Percentiles rank a stretch among this genome's conserved stretches.
phyloP scores from a whole-genome alignment of 495 filamentous ascomycete species.

The Saxophila tyrrhenica region DNA sequence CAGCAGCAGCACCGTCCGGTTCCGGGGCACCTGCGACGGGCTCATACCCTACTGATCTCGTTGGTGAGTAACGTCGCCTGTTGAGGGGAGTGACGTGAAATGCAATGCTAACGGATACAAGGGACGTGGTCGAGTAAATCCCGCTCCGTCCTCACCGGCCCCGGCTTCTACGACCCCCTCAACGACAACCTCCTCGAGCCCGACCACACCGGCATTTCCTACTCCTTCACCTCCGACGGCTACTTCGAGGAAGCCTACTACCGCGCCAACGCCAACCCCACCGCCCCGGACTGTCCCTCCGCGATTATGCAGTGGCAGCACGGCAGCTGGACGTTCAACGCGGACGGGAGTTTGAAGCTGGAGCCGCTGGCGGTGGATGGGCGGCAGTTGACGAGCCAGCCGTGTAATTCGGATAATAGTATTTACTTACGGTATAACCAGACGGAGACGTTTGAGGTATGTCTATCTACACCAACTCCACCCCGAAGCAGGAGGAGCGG shows the following conservation, averaged over 20 bases:
- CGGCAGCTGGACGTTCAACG: conserved; percentile 45
- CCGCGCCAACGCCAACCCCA: conserved; percentile 59
- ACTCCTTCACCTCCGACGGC: conserved; percentile 64
- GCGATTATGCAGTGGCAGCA: conserved; percentile 75
- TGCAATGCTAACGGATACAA: neutral
- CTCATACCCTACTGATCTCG: conserved; percentile 31
- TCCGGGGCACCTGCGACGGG: neutral
- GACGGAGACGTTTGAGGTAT: conserved; percentile 54
- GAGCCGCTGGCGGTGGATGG: conserved; percentile 59
- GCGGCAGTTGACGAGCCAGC: conserved; percentile 57
- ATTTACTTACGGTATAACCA: conserved; percentile 61
- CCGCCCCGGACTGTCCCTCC: conserved; percentile 50
- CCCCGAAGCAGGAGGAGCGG: neutral
- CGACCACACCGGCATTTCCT: conserved; percentile 62
- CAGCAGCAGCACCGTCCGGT: too few species aligned
- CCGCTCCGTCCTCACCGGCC: conserved; percentile 58
- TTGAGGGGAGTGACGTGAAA: too few species aligned
- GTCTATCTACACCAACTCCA: conserved; percentile 6
- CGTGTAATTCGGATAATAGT: conserved; percentile 40
- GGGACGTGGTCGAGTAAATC: conserved; percentile 72
- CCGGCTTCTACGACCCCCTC: conserved; percentile 63
- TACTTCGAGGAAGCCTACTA: conserved; percentile 67
- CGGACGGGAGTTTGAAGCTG: conserved; percentile 49
- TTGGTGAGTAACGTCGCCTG: conserved; percentile 26
- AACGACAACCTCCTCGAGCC: conserved; percentile 61